These are phyloP conservation scores for Microcos paniculata DNA, from an alignment of 345 rosid genomes.

Conservation along the genomic window DNA sequence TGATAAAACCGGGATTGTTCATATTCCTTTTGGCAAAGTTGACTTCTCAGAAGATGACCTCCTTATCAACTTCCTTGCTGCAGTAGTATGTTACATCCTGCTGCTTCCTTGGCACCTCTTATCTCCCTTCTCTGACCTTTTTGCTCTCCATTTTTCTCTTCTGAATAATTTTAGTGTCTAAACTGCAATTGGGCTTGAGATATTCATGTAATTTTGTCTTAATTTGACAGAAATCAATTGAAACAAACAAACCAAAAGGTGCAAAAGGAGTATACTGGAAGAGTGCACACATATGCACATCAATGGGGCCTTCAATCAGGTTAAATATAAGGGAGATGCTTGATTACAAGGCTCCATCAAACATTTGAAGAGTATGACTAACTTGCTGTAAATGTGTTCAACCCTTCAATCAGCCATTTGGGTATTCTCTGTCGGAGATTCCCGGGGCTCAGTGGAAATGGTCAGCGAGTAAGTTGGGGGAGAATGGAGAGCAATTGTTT, in stretches of 20 bases:
- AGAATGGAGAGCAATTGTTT: conserved; percentile 2
- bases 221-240: conserved; percentile 78
- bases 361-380: conserved; percentile 18
- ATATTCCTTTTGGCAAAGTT: conserved; percentile 84
- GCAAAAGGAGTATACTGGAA: conserved; percentile 99
- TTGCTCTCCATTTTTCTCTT: background rate
- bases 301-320: conserved; percentile 96
- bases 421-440: conserved; percentile 13
- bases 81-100: conserved; percentile 50
- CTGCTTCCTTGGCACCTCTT: background rate
- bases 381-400: conserved; percentile 37
- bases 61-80: conserved; percentile 71
- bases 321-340: conserved; percentile 87
- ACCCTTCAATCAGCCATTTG: conserved; percentile 13
- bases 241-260: conserved; percentile 93
- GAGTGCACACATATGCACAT: conserved; percentile 84
- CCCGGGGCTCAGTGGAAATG: conserved; percentile 7
- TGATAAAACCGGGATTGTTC: conserved; percentile 98
- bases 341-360: conserved; percentile 64
- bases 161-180: background rate
- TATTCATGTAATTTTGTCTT: background rate
- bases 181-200: background rate
- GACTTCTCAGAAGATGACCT: conserved; percentile 81
- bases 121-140: background rate
- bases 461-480: conserved; percentile 1